Conservation (phyloP, 306 rosid species). For the Trifolium dubium region DNA sequence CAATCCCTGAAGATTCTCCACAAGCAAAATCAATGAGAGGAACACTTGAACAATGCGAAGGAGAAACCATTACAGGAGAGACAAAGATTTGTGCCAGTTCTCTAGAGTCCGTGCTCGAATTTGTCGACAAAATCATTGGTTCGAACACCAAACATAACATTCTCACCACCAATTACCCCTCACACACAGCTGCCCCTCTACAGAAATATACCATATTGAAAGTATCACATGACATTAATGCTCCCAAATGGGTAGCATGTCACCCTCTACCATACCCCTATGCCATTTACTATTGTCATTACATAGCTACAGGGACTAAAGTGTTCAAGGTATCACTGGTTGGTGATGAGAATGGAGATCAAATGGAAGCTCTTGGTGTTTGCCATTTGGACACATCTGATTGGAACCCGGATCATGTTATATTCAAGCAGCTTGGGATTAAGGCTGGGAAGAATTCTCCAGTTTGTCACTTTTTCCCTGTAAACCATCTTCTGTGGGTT, state of each 20-base stretch:
- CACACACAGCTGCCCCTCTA: constrained; percentile 35
- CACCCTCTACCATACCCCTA: constrained; percentile 62
- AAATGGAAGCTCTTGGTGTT: constrained; percentile 57
- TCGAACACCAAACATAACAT: constrained; percentile 30
- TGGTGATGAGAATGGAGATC: constrained; percentile 60
- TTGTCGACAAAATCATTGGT: constrained; percentile 46
- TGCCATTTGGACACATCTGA: constrained; percentile 71
- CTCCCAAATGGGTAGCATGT: constrained; percentile 65
- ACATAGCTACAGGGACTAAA: constrained; percentile 47
- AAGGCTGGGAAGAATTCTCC: constrained; percentile 50
- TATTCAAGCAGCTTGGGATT: constrained; percentile 48
- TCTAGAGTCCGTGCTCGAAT: constrained; percentile 56
- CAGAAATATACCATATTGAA: constrained; percentile 54
- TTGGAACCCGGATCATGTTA: constrained; percentile 50
- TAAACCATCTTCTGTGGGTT: constrained; percentile 59
- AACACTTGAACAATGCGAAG: constrained; percentile 53
- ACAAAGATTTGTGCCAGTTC: constrained; percentile 62
- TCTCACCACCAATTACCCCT: constrained; percentile 51
- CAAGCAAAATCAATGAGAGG: constrained; percentile 46
- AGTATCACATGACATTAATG: constrained; percentile 50
- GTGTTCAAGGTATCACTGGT: constrained; percentile 55
- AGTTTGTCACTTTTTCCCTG: constrained; percentile 62
- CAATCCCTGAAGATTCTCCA: constrained; percentile 50
- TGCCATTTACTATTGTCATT: constrained; percentile 61
- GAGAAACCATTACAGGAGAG: constrained; percentile 50